Percentiles rank a stretch among this genome's conserved stretches.
These are phyloP conservation scores for Cyberlindnera saturnus DNA, from an alignment of 805 yeast genomes.

Conservation along the genomic window DNA sequence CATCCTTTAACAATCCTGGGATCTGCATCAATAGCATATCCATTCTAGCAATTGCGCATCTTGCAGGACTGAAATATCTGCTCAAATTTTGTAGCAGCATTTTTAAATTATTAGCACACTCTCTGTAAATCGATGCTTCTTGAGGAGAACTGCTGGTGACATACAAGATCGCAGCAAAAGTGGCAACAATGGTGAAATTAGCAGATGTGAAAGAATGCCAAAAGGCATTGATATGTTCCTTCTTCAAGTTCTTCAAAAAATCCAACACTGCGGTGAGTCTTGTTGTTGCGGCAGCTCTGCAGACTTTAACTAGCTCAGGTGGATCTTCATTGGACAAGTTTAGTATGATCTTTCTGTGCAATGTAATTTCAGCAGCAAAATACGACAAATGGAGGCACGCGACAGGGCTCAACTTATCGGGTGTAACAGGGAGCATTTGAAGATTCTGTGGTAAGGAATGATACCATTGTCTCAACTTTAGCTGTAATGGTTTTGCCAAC, in stretches of 20 bases:
- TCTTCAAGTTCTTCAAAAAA: constrained; percentile 53
- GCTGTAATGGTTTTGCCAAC: constrained; percentile 76
- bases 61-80: constrained; percentile 71
- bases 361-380: constrained; percentile 82
- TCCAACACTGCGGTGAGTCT: constrained; percentile 65
- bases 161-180: constrained; percentile 77
- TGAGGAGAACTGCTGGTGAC: constrained; percentile 58
- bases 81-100: constrained; percentile 71
- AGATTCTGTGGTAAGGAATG: constrained; percentile 60
- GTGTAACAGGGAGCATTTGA: constrained; percentile 54
- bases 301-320: constrained; percentile 52
- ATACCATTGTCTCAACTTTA: constrained; percentile 69
- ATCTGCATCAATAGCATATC: constrained; percentile 69
- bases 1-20: constrained; percentile 43
- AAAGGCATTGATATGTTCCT: constrained; percentile 80
- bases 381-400: constrained; percentile 80
- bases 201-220: constrained; percentile 84
- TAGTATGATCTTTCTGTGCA: constrained; percentile 73
- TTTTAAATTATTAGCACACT: constrained; percentile 68
- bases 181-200: constrained; percentile 76
- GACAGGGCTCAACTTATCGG: constrained; percentile 61
- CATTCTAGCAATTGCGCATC: constrained; percentile 64
- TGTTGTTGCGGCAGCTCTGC: constrained; percentile 81
- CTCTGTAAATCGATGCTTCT: constrained; percentile 59
- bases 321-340: constrained; percentile 41